phyloP scores from a whole-genome alignment of 352 stramenopile species.

The Phytopythium ostracodes region DNA sequence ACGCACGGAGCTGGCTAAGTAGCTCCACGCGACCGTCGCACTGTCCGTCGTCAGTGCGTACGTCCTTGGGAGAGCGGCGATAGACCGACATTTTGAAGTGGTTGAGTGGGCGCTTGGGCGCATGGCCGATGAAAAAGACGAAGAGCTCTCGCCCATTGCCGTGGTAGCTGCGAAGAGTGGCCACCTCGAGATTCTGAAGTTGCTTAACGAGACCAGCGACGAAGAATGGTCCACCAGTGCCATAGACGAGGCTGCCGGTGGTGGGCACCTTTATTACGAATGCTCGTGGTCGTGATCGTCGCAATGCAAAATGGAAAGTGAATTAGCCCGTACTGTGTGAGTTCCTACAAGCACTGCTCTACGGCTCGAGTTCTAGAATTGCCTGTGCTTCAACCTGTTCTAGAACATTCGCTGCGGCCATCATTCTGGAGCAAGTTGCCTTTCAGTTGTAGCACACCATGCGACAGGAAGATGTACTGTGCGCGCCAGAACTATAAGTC shows the following conservation, averaged over 20 bases:
- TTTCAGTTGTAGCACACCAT: too few relatives aligned
- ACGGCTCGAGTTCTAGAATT: too few relatives aligned
- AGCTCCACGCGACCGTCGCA: background rate
- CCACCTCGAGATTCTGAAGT: background rate
- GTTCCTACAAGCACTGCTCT: too few relatives aligned
- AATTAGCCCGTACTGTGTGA: too few relatives aligned
- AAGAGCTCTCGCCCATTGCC: background rate
- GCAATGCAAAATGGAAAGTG: too few relatives aligned
- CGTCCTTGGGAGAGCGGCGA: background rate
- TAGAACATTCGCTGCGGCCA: too few relatives aligned
- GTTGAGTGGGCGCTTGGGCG: background rate
- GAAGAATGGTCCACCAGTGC: background rate
- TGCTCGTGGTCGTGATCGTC: too few relatives aligned
- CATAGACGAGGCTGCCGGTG: background rate
- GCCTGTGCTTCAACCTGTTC: too few relatives aligned
- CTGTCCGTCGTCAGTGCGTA: background rate
- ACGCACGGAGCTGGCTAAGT: background rate
- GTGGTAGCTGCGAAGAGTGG: background rate
- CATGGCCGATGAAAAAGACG: background rate
- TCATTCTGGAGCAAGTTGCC: too few relatives aligned
- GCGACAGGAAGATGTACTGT: too few relatives aligned
- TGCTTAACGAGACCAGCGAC: background rate
- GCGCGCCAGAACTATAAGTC: too few relatives aligned
- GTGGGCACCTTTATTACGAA: background rate
- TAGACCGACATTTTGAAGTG: background rate